phyloP scores from a whole-genome alignment of 495 filamentous ascomycete species.

The Rusavskia elegans region DNA sequence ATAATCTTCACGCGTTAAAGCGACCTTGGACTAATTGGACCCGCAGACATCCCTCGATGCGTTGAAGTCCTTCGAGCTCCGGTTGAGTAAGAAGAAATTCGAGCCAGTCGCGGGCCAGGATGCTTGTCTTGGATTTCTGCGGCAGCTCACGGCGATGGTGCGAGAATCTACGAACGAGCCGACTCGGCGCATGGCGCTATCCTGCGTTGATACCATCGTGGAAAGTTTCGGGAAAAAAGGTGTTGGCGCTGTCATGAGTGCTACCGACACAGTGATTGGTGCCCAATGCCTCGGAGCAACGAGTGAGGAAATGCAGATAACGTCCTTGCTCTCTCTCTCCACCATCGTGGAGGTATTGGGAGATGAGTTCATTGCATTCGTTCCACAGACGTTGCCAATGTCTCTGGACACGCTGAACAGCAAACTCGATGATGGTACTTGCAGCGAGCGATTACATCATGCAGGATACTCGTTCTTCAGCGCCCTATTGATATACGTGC shows the following conservation, averaged over 20 bases:
- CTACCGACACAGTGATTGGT: slow-evolving; percentile 62
- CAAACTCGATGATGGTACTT: slow-evolving; percentile 36
- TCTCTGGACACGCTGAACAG: slow-evolving; percentile 50
- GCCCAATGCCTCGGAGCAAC: slow-evolving; percentile 54
- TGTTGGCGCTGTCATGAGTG: slow-evolving; percentile 41
- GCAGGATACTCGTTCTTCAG: slow-evolving; percentile 65
- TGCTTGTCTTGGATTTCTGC: slow-evolving; percentile 61
- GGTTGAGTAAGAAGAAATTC: slow-evolving; percentile 51
- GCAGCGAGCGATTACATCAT: slow-evolving; percentile 53
- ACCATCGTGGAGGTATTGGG: slow-evolving; percentile 78
- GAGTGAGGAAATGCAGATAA: slow-evolving; percentile 55
- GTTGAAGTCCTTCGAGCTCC: slow-evolving; percentile 58
- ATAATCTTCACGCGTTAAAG: not conserved
- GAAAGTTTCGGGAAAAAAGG: slow-evolving; percentile 88
- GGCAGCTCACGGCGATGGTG: slow-evolving; percentile 58
- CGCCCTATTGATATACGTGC: slow-evolving; percentile 62
- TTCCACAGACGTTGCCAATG: slow-evolving; percentile 57
- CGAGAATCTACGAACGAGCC: slow-evolving; percentile 49
- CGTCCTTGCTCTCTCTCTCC: slow-evolving; percentile 75
- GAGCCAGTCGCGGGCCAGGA: slow-evolving; percentile 47
- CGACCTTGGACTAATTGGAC: too few relatives aligned
- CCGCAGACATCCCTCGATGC: slow-evolving; percentile 50
- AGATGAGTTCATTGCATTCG: slow-evolving; percentile 64
- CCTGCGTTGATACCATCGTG: slow-evolving; percentile 76
- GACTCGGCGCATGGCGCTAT: slow-evolving; percentile 66